These are phyloP conservation scores for Alternaria novae-zelandiae DNA, from an alignment of 2,329 filamentous ascomycete genomes.

Conservation along the genomic window DNA sequence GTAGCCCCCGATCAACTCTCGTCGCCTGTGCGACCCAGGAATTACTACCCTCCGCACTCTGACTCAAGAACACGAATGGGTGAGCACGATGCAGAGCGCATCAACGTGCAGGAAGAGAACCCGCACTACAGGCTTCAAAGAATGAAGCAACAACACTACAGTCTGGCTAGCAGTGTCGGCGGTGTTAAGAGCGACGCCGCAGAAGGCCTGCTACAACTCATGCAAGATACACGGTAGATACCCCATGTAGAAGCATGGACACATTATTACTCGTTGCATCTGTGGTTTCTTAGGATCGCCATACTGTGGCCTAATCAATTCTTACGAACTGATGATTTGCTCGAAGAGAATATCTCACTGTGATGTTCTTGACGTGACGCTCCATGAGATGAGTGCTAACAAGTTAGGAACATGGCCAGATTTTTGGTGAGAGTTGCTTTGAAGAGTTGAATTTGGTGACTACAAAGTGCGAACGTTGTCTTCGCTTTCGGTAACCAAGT, in stretches of 20 bases:
- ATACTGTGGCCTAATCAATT: not conserved
- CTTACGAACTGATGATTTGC: not conserved
- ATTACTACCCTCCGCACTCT: slow-evolving; percentile 20
- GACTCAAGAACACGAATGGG: slow-evolving; percentile 17
- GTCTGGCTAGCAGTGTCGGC: slow-evolving; percentile 49
- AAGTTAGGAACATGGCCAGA: not conserved
- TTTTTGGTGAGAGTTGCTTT: not conserved
- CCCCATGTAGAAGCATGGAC: not conserved
- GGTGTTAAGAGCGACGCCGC: slow-evolving; percentile 59
- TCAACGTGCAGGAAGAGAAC: slow-evolving; percentile 21
- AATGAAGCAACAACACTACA: slow-evolving; percentile 36
- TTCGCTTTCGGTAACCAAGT: not conserved
- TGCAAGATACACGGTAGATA: slow-evolving; percentile 33
- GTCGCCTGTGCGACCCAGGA: slow-evolving; percentile 21
- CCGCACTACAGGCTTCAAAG: slow-evolving; percentile 31
- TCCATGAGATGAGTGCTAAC: not conserved
- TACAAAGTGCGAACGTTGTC: not conserved
- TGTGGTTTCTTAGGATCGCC: not conserved
- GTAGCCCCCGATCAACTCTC: slow-evolving; percentile 29
- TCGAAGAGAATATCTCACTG: not conserved
- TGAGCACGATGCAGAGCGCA: slow-evolving; percentile 22
- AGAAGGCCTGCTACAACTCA: slow-evolving; percentile 60
- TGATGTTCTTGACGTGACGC: not conserved
- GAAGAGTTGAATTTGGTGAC: not conserved
- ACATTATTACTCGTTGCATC: not conserved